Conservation (phyloP, 2,329 filamentous ascomycete species). For the Fusarium pininemorale region DNA sequence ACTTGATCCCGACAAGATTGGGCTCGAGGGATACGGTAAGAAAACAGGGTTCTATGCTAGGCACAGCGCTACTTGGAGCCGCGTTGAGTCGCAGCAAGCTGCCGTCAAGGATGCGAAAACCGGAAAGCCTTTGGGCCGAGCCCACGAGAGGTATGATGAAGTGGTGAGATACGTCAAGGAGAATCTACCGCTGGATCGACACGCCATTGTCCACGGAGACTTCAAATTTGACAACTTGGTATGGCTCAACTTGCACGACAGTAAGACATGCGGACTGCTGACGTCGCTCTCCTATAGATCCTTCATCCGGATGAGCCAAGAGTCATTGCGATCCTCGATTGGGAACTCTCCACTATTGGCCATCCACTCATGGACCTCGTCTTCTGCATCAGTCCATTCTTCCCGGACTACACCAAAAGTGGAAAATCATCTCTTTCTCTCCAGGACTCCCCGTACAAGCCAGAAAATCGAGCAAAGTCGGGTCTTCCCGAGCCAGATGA, state of each 20-base stretch:
- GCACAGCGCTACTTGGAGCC: not conserved
- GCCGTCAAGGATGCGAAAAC: not conserved
- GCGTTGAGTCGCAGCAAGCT: not conserved
- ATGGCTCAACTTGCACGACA: not conserved
- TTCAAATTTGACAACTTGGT: not conserved
- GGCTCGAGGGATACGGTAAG: not conserved
- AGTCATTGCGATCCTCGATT: not conserved
- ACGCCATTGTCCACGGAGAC: not conserved
- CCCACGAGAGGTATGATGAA: not conserved
- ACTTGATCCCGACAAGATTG: not conserved
- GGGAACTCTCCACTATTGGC: not conserved
- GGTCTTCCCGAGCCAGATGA: not conserved
- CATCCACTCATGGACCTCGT: not conserved
- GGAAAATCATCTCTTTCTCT: not conserved
- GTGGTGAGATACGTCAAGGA: not conserved
- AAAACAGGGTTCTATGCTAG: not conserved
- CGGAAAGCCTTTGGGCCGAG: not conserved
- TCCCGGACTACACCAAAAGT: not conserved
- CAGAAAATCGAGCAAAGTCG: not conserved
- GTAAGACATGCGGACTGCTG: not conserved
- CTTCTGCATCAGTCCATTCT: not conserved
- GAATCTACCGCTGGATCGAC: not conserved
- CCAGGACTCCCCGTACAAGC: not conserved
- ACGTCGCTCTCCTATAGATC: not conserved
- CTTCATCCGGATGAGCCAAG: not conserved